Base-by-base conservation (phyloP, 176 grass and related monocot species). In the Juncus effusus region DNA sequence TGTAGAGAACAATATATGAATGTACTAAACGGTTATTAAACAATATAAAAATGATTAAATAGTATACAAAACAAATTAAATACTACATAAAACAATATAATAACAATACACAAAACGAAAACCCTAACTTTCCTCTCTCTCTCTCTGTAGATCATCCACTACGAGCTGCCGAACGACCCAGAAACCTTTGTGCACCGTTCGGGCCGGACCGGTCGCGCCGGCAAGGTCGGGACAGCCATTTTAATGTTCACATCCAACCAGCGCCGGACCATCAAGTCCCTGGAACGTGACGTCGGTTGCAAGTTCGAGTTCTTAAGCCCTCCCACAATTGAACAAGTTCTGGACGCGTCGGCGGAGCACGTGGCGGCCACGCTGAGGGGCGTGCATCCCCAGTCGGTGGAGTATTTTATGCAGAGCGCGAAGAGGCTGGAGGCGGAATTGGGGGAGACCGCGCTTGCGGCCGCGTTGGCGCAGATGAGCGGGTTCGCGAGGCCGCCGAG, bases 121-220 rank as follows among this genome's bases (percentile, higher is more conserved):
- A 42, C n/a, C 14, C 69, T 45, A 59, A 58, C 7, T n/a, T n/a
- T n/a, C n/a, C 50, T 82, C 69, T 61, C 37, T 56, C 66, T 59
- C 68, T 57, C 62, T 50, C 82, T 28, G 61, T 76, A 99, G 94
- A 73, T 99, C 80, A 87, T 99, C 59, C 94, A 99, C 86, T 99
- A 93, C 64, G 94, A 99, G 77, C 69, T 99, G 52, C 88, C 94
- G 55, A 99, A 99, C 63, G 94, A 93, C 61, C 89, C 94, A 13
- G 94, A 99, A 63, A 99, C 94, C 53, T 99, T 99, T 78, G 94
- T 99, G 57, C 94, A 99, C 75, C 94, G 94, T 44, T 99, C 94
- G 69, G 94, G 94, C 10, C 94, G 94, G 51, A 99, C 94, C 79
- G 94, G 94, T 47, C 85, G 94, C 47, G 94, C 94, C 80, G 94